Percentiles rank a stretch among this genome's conserved stretches.
phyloP scores from a whole-genome alignment of 1,284 basidiomycete species.

The Leccinum solheimii region DNA sequence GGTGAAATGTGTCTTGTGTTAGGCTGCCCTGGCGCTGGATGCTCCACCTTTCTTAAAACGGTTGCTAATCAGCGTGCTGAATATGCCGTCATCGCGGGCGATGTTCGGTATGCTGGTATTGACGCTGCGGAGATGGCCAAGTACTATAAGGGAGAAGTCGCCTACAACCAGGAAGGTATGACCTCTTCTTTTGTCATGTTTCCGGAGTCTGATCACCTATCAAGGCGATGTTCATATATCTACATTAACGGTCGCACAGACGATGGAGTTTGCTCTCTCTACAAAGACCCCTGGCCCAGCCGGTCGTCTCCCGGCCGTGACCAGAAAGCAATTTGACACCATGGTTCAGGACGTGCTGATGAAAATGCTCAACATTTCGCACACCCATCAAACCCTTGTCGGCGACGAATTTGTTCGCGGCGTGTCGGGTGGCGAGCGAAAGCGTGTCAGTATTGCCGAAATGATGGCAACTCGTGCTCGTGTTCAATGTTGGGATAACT shows the following conservation, averaged over 20 bases:
- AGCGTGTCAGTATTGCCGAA: conserved; percentile 87
- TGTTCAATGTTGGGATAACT: conserved; percentile 83
- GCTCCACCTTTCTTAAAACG: conserved; percentile 76
- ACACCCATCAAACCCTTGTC: conserved; percentile 76
- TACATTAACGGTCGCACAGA: conserved; percentile 75
- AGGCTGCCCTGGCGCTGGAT: conserved; percentile 81
- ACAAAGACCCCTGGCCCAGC: conserved; percentile 69
- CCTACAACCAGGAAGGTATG: conserved; percentile 79
- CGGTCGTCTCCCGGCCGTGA: conserved; percentile 67
- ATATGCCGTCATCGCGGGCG: conserved; percentile 61
- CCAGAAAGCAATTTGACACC: conserved; percentile 57
- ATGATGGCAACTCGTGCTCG: conserved; percentile 79
- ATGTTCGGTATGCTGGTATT: conserved; percentile 76
- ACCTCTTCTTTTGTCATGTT: background rate
- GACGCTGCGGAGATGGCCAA: conserved; percentile 63
- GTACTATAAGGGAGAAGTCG: conserved; percentile 78
- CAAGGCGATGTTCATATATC: conserved; percentile 74
- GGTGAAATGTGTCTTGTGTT: conserved; percentile 57
- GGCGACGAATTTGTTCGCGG: conserved; percentile 85
- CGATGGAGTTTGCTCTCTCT: conserved; percentile 65
- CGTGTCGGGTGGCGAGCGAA: conserved; percentile 83
- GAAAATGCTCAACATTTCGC: conserved; percentile 78
- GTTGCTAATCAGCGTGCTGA: conserved; percentile 72
- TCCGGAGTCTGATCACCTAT: conserved; percentile 3
- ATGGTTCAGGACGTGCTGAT: conserved; percentile 65